Evolutionary conservation across 129 eudicot genomes (phyloP).

Genomic region (Arctium minus): DNA sequence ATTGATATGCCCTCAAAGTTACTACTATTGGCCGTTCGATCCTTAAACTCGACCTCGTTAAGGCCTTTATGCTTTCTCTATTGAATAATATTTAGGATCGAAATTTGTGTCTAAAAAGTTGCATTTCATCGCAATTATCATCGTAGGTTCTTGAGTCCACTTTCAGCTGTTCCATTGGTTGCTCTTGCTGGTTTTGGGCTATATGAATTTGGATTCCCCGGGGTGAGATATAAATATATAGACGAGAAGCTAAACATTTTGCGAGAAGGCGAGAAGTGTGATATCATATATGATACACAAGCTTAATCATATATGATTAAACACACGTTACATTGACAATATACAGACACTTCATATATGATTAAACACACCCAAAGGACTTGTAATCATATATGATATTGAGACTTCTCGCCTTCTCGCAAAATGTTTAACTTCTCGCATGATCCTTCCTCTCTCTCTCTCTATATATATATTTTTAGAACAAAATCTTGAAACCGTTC

Average conservation of each 20-base stretch:
- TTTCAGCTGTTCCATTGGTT: constrained; percentile 40
- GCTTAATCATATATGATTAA: no score
- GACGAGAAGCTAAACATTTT: no score
- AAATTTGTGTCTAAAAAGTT: neutral
- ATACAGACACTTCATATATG: no score
- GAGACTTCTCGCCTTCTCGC: no score
- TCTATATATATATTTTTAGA: neutral
- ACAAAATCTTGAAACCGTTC: neutral
- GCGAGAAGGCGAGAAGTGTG: no score
- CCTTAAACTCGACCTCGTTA: neutral
- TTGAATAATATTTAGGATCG: neutral
- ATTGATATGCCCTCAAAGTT: neutral
- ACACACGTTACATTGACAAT: no score
- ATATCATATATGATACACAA: no score
- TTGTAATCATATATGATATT: no score
- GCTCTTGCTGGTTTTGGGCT: constrained; percentile 44
- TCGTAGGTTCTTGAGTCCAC: constrained; percentile 52
- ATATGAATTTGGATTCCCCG: constrained; percentile 39
- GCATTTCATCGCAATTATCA: neutral
- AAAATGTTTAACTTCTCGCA: no score
- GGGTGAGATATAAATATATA: constrained; percentile 29
- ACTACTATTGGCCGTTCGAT: neutral
- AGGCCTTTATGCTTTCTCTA: neutral
- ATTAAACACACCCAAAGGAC: no score
- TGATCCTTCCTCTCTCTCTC: no score